Evolutionary conservation across 2,329 filamentous ascomycete species (phyloP), one percentile per base, ranked within the genome.

Genomic region (Diaporthe ilicicola): DNA sequence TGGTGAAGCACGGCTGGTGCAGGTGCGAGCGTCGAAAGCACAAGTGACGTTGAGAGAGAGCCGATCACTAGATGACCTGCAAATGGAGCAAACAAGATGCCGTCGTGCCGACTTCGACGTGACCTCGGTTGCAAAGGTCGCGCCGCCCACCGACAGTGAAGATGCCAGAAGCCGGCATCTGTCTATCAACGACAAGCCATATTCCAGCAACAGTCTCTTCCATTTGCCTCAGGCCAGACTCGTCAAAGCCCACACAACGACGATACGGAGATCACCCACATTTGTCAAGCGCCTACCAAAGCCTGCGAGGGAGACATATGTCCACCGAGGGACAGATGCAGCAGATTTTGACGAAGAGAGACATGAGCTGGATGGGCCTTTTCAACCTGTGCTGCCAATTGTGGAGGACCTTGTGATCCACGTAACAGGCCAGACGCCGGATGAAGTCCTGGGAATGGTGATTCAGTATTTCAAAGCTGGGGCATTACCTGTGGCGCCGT

Each of bases 361-460:
- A 17, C 32, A 72, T 1, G 73, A 74, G 17, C 50, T 71, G 9
- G 68, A 77, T 10, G 70, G 76, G 19, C 67, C 76, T 0, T 83
- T 84, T 48, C 79, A 83, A 42, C 81, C 86, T 1, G 82, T 89
- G 0, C 80, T 91, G 27, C 84, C 86, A 0, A 78, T 89, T 51
- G 75, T 82, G 0, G 90, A 91, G 75, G 87, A 91, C 72, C 76
- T 90, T 1, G 82, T 90, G 2, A 81, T 92, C 29, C 82, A 87
- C 55, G 84, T 91, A 69, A 85, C 83, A 17, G 82, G 84, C 10
- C 83, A 84, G 2, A 77, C 79, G 1, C 76, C 77, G 0, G 82
- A 87, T 71, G 71, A 77, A 2, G 75, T 85, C 0, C 77, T 90
- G 1, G 83, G 86, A 27, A 81, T 81, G 1, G 82, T 86, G 19